phyloP scores from a whole-genome alignment of 2,329 filamentous ascomycete species.

The Phyllosticta capitalensis region DNA sequence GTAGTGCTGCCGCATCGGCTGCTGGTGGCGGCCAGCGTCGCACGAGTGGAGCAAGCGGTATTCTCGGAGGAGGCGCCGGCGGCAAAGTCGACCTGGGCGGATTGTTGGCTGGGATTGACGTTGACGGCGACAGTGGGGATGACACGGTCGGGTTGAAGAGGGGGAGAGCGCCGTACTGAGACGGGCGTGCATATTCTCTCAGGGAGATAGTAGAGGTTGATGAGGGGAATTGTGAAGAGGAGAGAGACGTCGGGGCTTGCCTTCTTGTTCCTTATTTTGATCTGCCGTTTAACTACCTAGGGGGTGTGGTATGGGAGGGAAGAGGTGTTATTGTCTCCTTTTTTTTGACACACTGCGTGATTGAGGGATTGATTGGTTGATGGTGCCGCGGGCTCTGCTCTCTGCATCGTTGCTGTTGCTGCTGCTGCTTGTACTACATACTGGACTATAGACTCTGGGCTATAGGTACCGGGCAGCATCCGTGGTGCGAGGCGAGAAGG shows the following conservation, averaged over 20 bases:
- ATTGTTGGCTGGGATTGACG: slow-evolving; percentile 26
- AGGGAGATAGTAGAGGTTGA: neutral
- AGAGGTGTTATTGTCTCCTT: no score
- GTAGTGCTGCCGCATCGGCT: slow-evolving; percentile 6
- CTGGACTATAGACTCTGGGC: no score
- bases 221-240: neutral
- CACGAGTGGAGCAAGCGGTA: slow-evolving; percentile 11
- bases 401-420: no score
- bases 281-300: neutral
- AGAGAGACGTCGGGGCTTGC: neutral
- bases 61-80: neutral
- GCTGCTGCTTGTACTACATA: no score
- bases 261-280: neutral
- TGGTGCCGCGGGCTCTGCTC: no score
- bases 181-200: neutral
- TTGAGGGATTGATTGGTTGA: no score
- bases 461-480: no score
- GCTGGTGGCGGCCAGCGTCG: slow-evolving; percentile 15
- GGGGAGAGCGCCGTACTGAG: slow-evolving; percentile 22
- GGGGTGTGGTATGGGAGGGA: no score
- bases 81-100: slow-evolving; percentile 23
- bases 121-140: slow-evolving; percentile 16
- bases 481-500: no score
- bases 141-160: slow-evolving; percentile 14
- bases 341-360: no score